phyloP scores from a whole-genome alignment of 331 rosid species.

The Acacia pycnantha region DNA sequence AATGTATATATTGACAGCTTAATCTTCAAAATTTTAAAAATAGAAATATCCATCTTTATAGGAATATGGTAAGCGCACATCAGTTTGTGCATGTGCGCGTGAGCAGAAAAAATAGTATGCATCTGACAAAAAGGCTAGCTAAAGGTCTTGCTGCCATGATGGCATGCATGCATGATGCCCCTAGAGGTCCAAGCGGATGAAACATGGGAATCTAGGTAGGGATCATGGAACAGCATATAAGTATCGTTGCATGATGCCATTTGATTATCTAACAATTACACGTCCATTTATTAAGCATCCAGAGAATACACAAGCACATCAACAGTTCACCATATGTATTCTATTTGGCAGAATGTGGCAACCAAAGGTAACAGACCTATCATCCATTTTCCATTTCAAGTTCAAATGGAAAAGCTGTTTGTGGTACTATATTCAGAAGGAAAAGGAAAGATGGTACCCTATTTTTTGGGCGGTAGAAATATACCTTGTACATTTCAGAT shows the following conservation, averaged over 20 bases:
- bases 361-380: not conserved
- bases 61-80: not conserved
- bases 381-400: not conserved
- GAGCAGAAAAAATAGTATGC: not conserved
- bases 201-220: not conserved
- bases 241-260: not conserved
- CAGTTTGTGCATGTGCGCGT: not conserved
- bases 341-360: not conserved
- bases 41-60: not conserved
- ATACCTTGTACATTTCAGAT: constrained; percentile 85
- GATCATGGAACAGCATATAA: not conserved
- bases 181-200: not conserved
- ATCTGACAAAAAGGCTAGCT: constrained; percentile 12
- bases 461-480: not conserved
- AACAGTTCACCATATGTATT: not conserved
- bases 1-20: constrained; percentile 23
- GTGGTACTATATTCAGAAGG: constrained; percentile 6
- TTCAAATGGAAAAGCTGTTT: constrained; percentile 10
- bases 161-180: not conserved
- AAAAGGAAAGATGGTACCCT: constrained; percentile 45
- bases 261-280: not conserved
- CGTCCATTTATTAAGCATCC: not conserved
- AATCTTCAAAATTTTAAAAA: not conserved
- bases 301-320: not conserved
- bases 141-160: constrained; percentile 24